phyloP scores from a whole-genome alignment of 257 asterid genomes.

The Plantago ovata region DNA sequence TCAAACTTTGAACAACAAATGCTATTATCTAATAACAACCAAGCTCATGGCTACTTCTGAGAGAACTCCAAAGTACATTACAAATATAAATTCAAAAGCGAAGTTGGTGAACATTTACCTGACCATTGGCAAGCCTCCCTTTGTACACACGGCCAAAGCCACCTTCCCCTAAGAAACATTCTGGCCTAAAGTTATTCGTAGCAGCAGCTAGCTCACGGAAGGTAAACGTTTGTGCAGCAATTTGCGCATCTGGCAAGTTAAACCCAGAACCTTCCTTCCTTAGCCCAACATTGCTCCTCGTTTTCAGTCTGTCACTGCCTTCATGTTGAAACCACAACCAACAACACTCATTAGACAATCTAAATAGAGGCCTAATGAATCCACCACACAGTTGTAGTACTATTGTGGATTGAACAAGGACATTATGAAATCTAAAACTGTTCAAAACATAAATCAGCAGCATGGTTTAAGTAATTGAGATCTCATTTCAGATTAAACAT shows the following conservation, averaged over 20 bases:
- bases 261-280: slow-evolving; percentile 52
- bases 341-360: slow-evolving; percentile 2
- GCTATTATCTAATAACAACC: too few species aligned
- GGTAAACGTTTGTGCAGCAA: slow-evolving; percentile 93
- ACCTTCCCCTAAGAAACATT: slow-evolving; percentile 93
- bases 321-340: slow-evolving; percentile 22
- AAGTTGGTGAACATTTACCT: slow-evolving; percentile 42
- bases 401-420: neutral
- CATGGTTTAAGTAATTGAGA: slow-evolving; percentile 19
- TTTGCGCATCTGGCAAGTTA: slow-evolving; percentile 67
- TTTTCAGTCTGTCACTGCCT: slow-evolving; percentile 79
- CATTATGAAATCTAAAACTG: slow-evolving; percentile 15
- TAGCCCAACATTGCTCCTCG: slow-evolving; percentile 50
- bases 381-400: neutral
- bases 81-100: neutral
- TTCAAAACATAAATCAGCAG: slow-evolving; percentile 19
- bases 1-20: too few species aligned
- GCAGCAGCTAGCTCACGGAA: slow-evolving; percentile 94
- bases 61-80: neutral
- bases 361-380: neutral
- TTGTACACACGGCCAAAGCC: slow-evolving; percentile 93
- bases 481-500: slow-evolving; percentile 22
- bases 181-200: slow-evolving; percentile 78
- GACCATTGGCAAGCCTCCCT: slow-evolving; percentile 75
- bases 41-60: too few species aligned